Evolutionary conservation across 1,284 basidiomycete species (phyloP).

Genomic region (Austroboletus novae-zelandiae): DNA sequence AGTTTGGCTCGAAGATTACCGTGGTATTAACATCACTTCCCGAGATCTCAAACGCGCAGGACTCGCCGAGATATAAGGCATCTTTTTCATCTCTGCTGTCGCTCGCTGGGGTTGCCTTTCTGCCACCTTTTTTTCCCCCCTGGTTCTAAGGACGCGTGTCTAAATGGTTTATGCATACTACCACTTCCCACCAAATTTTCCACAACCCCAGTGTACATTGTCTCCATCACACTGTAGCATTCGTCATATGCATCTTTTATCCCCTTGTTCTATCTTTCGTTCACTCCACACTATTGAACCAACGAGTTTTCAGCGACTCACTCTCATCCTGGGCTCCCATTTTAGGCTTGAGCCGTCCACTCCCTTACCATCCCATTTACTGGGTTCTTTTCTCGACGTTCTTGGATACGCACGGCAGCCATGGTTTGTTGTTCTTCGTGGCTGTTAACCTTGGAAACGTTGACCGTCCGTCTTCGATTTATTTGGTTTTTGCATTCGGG

Average conservation of each 20-base stretch:
- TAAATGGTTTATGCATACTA: slow-evolving; percentile 20
- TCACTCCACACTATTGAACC: slow-evolving; percentile 1
- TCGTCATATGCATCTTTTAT: slow-evolving; percentile 28
- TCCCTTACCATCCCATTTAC: slow-evolving; percentile 10
- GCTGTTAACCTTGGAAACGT: slow-evolving; percentile 1
- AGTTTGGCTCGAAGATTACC: slow-evolving; percentile 34
- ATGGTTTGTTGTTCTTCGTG: slow-evolving; percentile 3
- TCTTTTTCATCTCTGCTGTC: neutral
- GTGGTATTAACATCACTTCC: slow-evolving; percentile 30
- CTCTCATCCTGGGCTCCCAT: slow-evolving; percentile 5
- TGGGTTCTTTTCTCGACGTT: neutral
- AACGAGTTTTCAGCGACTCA: neutral
- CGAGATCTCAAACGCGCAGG: slow-evolving; percentile 34
- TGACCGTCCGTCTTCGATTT: slow-evolving; percentile 7
- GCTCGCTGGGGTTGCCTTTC: neutral
- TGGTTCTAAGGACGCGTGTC: slow-evolving; percentile 3
- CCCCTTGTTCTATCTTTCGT: slow-evolving; percentile 1
- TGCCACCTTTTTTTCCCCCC: neutral
- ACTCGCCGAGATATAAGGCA: slow-evolving; percentile 17
- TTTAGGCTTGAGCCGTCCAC: slow-evolving; percentile 11
- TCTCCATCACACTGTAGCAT: slow-evolving; percentile 29
- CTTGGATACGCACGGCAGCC: slow-evolving; percentile 3
- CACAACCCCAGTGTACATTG: slow-evolving; percentile 28
- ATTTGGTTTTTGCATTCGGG: slow-evolving; percentile 4
- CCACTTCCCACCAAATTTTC: slow-evolving; percentile 1